Base-by-base conservation (phyloP, 805 yeast species). In the Scheffersomyces coipomensis region DNA sequence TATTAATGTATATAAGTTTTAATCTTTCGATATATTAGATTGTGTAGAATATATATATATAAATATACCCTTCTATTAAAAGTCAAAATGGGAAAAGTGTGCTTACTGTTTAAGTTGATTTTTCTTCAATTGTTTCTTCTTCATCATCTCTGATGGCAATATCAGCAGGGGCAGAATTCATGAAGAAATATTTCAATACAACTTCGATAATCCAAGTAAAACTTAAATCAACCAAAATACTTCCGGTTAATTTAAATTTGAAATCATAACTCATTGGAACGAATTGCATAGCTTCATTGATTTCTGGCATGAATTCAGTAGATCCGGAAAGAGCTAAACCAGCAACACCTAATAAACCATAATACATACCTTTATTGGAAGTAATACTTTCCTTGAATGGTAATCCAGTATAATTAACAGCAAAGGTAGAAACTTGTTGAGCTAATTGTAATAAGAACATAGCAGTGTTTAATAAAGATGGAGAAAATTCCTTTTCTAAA, bases 371-470 rank as follows among this genome's bases (percentile, higher is more conserved):
- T 66, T 83, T 86, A 68, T 93, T 93, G 62, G 85, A 96, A 38
- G 72, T 73, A 53, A 93, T 85, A 41, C 88, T 80, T 68, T 93
- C 96, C 62, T 95, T 84, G 72, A 93, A 93, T 40, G 99, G 99
- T 51, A 85, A 82, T 39, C 99, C 99, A 70, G 88, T 96, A 66
- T 93, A 93, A 68, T 93, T 93, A 42, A 93, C 97, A 16, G 97
- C 97, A 72, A 90, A 93, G 0, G 99, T 93, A 12, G 97, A 88
- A 38, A 93, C 95, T 65, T 93, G 97, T 71, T 93, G 98, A 15
- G 96, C 91, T 55, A 93, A 76, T 64, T 90, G 97, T 41, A 93
- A 77, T 60, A 93, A 75, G 68, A 90, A 93, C 73, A 93, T 90
- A 55, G 97, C 97, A 29, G 98, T 91, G 69, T 93, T 93, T 60